Percentiles rank a stretch among this genome's conserved stretches.
These are phyloP conservation scores for Teratosphaeria gauchensis DNA, from an alignment of 2,329 filamentous ascomycete species.

Conservation along the genomic window DNA sequence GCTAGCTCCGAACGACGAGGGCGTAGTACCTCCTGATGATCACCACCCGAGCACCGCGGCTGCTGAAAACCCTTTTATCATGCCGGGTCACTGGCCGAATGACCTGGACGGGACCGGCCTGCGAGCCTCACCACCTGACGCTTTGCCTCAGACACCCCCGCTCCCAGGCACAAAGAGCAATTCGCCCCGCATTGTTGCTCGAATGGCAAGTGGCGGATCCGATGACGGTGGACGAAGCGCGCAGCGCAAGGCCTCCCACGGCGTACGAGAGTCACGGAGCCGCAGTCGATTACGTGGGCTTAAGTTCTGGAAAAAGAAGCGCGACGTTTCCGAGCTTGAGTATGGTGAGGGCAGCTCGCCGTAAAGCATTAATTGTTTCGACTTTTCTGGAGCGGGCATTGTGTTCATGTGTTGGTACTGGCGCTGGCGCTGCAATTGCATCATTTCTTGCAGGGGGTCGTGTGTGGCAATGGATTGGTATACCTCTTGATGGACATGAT, in stretches of 20 bases:
- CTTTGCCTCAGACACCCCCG: conserved; percentile 12
- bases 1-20: conserved; percentile 20
- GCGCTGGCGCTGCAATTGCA: background rate
- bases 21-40: conserved; percentile 9
- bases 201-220: conserved; percentile 18
- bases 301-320: conserved; percentile 29
- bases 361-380: background rate
- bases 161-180: conserved; percentile 7
- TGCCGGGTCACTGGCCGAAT: conserved; percentile 13
- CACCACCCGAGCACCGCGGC: conserved; percentile 5
- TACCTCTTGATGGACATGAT: background rate
- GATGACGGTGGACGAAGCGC: conserved; percentile 6
- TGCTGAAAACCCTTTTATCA: conserved; percentile 13
- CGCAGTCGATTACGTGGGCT: conserved; percentile 26
- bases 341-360: conserved; percentile 3
- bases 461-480: background rate
- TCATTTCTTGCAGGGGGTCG: background rate
- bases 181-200: conserved; percentile 13
- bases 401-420: background rate
- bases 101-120: conserved; percentile 10
- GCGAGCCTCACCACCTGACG: conserved; percentile 12
- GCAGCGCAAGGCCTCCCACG: conserved; percentile 9
- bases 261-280: conserved; percentile 22
- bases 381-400: background rate
- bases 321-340: conserved; percentile 9